phyloP scores from a whole-genome alignment of 140 eudicot genomes.

The Senecio squalidus region DNA sequence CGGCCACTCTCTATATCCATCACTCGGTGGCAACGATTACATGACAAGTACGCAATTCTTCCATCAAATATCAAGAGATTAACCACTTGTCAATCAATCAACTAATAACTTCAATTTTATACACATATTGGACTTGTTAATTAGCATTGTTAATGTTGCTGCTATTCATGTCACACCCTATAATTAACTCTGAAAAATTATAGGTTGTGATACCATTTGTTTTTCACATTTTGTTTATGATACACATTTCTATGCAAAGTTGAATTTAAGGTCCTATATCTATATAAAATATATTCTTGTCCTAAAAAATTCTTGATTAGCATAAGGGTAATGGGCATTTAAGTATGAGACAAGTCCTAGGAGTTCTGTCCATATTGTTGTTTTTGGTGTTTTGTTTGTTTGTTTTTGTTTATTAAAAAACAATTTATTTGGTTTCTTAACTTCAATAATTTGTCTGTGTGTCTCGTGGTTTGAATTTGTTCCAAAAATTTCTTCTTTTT shows the following conservation, averaged over 20 bases:
- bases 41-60: conserved; percentile 81
- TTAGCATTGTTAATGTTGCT: conserved; percentile 3
- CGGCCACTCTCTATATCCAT: conserved; percentile 41
- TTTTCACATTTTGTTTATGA: conserved; percentile 8
- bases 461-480: conserved; percentile 34
- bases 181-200: neutral
- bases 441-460: conserved; percentile 24
- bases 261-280: conserved; percentile 23
- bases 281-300: conserved; percentile 10
- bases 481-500: conserved; percentile 17
- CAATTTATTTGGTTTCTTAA: conserved; percentile 7
- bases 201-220: neutral
- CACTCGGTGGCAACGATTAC: conserved; percentile 38
- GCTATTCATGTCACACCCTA: conserved; percentile 8
- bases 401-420: conserved; percentile 5
- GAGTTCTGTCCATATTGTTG: conserved; percentile 29
- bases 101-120: conserved; percentile 10
- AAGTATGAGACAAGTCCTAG: conserved; percentile 30
- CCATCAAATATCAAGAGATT: conserved; percentile 59
- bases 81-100: neutral
- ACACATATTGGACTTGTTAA: conserved; percentile 25
- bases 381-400: conserved; percentile 21
- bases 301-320: conserved; percentile 17
- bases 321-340: conserved; percentile 24
- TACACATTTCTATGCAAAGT: conserved; percentile 33